Percentiles rank a stretch among this genome's conserved stretches.
Evolutionary conservation across 2,329 filamentous ascomycete genomes (phyloP).

Genomic region (Diaporthe sp.): DNA sequence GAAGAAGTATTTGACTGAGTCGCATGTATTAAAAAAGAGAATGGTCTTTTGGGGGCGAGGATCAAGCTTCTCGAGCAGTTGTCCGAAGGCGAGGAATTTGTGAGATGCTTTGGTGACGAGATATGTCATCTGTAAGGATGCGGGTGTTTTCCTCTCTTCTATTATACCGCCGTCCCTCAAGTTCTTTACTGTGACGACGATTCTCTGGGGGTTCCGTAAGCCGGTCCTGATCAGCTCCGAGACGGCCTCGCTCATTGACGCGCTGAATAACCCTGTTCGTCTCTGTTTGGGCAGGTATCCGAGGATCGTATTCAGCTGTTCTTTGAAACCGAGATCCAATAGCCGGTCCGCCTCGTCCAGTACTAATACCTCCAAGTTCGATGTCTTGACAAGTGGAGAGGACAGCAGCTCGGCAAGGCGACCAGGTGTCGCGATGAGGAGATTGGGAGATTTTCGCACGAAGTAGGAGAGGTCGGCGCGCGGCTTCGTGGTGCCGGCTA

Average conservation of each 20-base stretch:
- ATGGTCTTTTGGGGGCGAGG: slow-evolving; percentile 86
- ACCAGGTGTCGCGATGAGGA: slow-evolving; percentile 92
- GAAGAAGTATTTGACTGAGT: slow-evolving; percentile 94
- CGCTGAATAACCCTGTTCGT: slow-evolving; percentile 93
- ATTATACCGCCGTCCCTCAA: slow-evolving; percentile 72
- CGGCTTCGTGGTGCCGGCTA: slow-evolving; percentile 83
- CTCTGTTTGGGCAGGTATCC: slow-evolving; percentile 90
- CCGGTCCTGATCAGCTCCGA: slow-evolving; percentile 93
- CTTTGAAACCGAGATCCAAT: slow-evolving; percentile 93
- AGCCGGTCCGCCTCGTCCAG: slow-evolving; percentile 95
- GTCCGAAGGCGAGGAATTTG: slow-evolving; percentile 81
- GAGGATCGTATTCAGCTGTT: slow-evolving; percentile 88
- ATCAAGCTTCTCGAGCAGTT: slow-evolving; percentile 77
- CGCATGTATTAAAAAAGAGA: slow-evolving; percentile 87
- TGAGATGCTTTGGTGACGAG: slow-evolving; percentile 80
- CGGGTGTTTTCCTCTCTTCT: slow-evolving; percentile 89
- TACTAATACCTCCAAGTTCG: slow-evolving; percentile 91
- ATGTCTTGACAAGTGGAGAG: slow-evolving; percentile 89
- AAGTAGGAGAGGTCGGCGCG: slow-evolving; percentile 91
- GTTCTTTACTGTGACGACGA: slow-evolving; percentile 91
- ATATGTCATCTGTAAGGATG: slow-evolving; percentile 93
- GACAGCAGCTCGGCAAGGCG: slow-evolving; percentile 88
- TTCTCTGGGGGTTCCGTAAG: slow-evolving; percentile 92
- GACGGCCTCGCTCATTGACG: slow-evolving; percentile 95
- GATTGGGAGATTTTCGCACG: slow-evolving; percentile 85